Evolutionary conservation across 495 filamentous ascomycete species (phyloP).

Genomic region (Chaetomium fimeti): DNA sequence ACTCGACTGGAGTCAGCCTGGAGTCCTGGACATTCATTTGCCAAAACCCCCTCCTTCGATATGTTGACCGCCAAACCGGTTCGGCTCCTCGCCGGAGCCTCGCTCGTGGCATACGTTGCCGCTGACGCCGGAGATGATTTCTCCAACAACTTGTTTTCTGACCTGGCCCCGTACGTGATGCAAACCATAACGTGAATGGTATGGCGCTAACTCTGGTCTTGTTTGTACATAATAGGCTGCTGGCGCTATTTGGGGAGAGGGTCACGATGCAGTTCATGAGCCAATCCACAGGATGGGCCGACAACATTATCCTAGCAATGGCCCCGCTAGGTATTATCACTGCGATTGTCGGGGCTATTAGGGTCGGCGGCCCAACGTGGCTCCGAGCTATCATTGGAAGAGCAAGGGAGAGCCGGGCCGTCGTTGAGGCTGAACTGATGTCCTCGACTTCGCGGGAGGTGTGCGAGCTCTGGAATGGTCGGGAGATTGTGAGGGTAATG

Average conservation of each 20-base stretch:
- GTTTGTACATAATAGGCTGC: constrained; percentile 31
- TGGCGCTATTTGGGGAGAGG: constrained; percentile 57
- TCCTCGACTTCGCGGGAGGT: constrained; percentile 37
- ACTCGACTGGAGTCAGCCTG: too few relatives aligned
- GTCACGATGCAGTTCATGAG: constrained; percentile 60
- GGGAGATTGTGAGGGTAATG: constrained; percentile 32
- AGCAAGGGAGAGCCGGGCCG: constrained; percentile 36
- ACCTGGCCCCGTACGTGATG: constrained; percentile 37
- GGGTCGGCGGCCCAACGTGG: constrained; percentile 53
- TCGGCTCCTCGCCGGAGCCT: too few relatives aligned
- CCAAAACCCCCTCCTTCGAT: too few relatives aligned
- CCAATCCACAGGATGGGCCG: constrained; percentile 48
- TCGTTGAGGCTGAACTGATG: constrained; percentile 38
- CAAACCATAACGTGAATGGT: background rate
- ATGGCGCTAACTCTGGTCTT: too few relatives aligned
- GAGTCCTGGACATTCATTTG: too few relatives aligned
- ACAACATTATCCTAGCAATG: constrained; percentile 52
- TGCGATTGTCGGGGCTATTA: constrained; percentile 46
- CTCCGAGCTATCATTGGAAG: constrained; percentile 54
- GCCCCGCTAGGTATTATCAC: too few relatives aligned
- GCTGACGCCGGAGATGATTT: constrained; percentile 47
- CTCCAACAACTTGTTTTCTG: constrained; percentile 49
- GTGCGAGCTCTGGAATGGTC: constrained; percentile 41
- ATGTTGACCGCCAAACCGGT: too few relatives aligned
- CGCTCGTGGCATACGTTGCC: background rate